phyloP scores from a whole-genome alignment of 352 stramenopile species.

The Phytophthora crassamura region DNA sequence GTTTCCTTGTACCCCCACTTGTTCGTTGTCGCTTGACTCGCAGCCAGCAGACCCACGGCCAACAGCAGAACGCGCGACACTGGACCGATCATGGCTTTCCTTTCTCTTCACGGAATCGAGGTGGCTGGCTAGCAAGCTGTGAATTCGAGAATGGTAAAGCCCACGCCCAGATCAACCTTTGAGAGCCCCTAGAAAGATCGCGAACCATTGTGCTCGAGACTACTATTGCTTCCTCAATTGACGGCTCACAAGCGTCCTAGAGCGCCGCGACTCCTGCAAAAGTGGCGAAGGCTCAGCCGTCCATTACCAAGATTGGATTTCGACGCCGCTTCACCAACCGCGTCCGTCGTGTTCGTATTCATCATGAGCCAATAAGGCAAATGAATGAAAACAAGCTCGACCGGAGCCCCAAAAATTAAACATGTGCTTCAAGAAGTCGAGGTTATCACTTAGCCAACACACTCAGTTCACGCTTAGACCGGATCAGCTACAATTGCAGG shows the following conservation, averaged over 20 bases:
- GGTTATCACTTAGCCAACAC: too few relatives aligned
- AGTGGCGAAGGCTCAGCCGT: slow-evolving; percentile 4
- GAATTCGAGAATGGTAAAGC: slow-evolving; percentile 6
- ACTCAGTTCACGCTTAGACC: too few relatives aligned
- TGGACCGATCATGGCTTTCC: slow-evolving; percentile 21
- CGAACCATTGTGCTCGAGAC: too few relatives aligned
- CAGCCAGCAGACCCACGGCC: slow-evolving; percentile 26
- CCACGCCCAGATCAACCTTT: neutral
- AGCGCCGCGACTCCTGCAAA: slow-evolving; percentile 12
- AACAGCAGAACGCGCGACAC: slow-evolving; percentile 33
- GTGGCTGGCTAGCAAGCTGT: neutral
- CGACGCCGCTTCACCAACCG: too few relatives aligned
- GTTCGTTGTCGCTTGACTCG: slow-evolving; percentile 24
- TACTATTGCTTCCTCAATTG: too few relatives aligned
- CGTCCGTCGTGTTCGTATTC: too few relatives aligned
- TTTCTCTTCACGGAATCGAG: neutral
- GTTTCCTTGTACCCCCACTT: slow-evolving; percentile 64
- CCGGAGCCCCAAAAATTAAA: too few relatives aligned
- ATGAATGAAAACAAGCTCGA: too few relatives aligned
- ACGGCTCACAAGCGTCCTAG: neutral
- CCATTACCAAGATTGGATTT: slow-evolving; percentile 30
- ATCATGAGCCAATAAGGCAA: too few relatives aligned
- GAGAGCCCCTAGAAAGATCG: neutral
- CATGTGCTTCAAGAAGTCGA: too few relatives aligned
- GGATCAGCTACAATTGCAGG: too few relatives aligned